phyloP scores from a whole-genome alignment of 768 basidiomycete species.

The Tricholomella constricta region DNA sequence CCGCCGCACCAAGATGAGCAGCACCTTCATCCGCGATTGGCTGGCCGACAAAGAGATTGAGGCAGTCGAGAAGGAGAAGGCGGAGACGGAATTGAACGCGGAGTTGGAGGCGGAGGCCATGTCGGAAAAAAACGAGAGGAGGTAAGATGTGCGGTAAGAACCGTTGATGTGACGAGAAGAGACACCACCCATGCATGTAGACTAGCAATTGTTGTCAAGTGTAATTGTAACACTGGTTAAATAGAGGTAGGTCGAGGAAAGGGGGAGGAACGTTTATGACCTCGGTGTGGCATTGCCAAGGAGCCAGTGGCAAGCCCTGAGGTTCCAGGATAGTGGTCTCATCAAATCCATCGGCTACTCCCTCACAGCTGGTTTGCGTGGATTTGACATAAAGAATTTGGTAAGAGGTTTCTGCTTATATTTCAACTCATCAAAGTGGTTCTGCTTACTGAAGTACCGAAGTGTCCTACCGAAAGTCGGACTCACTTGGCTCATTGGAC shows the following conservation, averaged over 20 bases:
- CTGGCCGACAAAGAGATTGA: constrained; percentile 37
- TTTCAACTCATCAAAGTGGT: too few species aligned
- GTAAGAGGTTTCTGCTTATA: too few species aligned
- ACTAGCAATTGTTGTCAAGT: background rate
- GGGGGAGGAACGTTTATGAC: too few species aligned
- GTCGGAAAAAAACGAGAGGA: background rate
- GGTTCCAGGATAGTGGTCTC: too few species aligned
- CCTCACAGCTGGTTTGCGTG: too few species aligned
- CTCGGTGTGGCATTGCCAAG: too few species aligned
- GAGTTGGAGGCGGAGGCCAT: background rate
- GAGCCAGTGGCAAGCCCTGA: too few species aligned
- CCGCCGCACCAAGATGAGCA: constrained; percentile 88
- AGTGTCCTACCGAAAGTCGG: too few species aligned
- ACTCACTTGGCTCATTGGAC: too few species aligned
- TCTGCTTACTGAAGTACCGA: too few species aligned
- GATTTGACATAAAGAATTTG: too few species aligned
- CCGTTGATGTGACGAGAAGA: background rate
- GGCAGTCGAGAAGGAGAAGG: background rate
- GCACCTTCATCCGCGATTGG: constrained; percentile 91
- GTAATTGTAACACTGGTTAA: background rate
- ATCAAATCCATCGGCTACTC: too few species aligned
- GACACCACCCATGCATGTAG: background rate
- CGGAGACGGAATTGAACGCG: background rate
- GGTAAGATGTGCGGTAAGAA: background rate
- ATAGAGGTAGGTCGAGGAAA: background rate